phyloP scores from a whole-genome alignment of 192 early-diverging fungal genomes.

The Coemansia sp. region DNA sequence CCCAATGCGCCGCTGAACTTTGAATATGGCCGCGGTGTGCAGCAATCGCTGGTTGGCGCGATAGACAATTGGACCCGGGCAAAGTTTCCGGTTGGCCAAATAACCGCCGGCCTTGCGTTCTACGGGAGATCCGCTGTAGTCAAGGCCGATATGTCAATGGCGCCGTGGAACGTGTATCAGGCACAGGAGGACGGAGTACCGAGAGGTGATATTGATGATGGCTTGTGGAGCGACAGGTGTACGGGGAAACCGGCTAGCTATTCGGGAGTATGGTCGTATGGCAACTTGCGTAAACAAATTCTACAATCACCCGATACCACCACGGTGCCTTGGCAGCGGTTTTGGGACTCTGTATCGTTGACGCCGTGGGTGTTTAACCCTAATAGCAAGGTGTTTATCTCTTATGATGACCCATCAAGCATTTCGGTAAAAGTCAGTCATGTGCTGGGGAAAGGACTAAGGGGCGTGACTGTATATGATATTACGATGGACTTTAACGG shows the following conservation, averaged over 20 bases:
- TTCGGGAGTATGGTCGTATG: conserved; percentile 62
- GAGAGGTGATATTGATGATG: conserved; percentile 55
- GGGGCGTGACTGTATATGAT: conserved; percentile 63
- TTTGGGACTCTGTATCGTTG: conserved; percentile 58
- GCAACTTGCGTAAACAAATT: conserved; percentile 55
- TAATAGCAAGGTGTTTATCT: conserved; percentile 61
- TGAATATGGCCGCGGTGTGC: conserved; percentile 20
- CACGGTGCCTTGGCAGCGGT: conserved; percentile 53
- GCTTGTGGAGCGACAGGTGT: conserved; percentile 41
- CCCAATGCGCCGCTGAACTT: conserved; percentile 61
- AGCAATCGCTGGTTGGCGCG: conserved; percentile 47
- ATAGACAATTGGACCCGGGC: conserved; percentile 58
- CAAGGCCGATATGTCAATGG: conserved; percentile 24
- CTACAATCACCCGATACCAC: conserved; percentile 29
- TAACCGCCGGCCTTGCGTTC: conserved; percentile 60
- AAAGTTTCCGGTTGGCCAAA: conserved; percentile 58
- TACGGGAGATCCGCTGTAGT: conserved; percentile 56
- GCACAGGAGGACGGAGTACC: conserved; percentile 36
- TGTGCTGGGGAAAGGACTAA: conserved; percentile 53
- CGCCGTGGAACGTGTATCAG: conserved; percentile 40
- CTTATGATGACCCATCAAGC: conserved; percentile 73
- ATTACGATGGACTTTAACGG: conserved; percentile 47
- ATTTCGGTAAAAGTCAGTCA: conserved; percentile 60
- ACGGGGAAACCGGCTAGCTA: conserved; percentile 15
- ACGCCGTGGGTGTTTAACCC: conserved; percentile 61